Conservation (phyloP, 495 filamentous ascomycete species). For the Corynascus novoguineensis region DNA sequence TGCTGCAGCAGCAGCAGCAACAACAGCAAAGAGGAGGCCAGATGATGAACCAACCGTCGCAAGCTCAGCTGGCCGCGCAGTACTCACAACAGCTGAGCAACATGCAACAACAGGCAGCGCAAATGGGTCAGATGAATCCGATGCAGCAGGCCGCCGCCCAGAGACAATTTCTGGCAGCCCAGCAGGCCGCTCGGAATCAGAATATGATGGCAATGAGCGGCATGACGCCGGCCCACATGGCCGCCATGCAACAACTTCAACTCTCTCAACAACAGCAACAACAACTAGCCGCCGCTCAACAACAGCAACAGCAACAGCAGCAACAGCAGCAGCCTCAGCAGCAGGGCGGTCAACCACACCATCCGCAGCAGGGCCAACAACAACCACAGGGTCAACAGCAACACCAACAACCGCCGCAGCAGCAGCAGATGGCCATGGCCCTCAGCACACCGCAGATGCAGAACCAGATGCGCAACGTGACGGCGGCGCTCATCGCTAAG, state of each 20-base stretch:
- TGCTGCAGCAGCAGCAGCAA: slow-evolving; percentile 35
- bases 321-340: slow-evolving; percentile 31
- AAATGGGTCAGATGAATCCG: slow-evolving; percentile 20
- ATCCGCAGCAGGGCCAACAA: slow-evolving; percentile 28
- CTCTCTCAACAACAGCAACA: slow-evolving; percentile 34
- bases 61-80: slow-evolving; percentile 27
- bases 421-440: slow-evolving; percentile 12
- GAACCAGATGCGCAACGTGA: slow-evolving; percentile 26
- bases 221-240: slow-evolving; percentile 35
- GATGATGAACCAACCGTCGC: slow-evolving; percentile 23
- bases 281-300: slow-evolving; percentile 29
- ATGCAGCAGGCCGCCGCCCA: slow-evolving; percentile 35
- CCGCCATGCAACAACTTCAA: slow-evolving; percentile 36
- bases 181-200: slow-evolving; percentile 23
- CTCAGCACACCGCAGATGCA: slow-evolving; percentile 13
- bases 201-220: slow-evolving; percentile 33
- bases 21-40: slow-evolving; percentile 30
- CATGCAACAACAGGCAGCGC: slow-evolving; percentile 28
- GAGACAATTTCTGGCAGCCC: slow-evolving; percentile 28
- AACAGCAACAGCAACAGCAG: slow-evolving; percentile 28
- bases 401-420: slow-evolving; percentile 34
- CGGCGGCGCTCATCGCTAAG: slow-evolving; percentile 42
- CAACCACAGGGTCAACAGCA: slow-evolving; percentile 39
- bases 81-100: slow-evolving; percentile 33
- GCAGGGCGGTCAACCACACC: slow-evolving; percentile 29